These are phyloP conservation scores for Pseudozyma tsukubaensis DNA, from an alignment of 1,284 basidiomycete genomes.

Conservation along the genomic window DNA sequence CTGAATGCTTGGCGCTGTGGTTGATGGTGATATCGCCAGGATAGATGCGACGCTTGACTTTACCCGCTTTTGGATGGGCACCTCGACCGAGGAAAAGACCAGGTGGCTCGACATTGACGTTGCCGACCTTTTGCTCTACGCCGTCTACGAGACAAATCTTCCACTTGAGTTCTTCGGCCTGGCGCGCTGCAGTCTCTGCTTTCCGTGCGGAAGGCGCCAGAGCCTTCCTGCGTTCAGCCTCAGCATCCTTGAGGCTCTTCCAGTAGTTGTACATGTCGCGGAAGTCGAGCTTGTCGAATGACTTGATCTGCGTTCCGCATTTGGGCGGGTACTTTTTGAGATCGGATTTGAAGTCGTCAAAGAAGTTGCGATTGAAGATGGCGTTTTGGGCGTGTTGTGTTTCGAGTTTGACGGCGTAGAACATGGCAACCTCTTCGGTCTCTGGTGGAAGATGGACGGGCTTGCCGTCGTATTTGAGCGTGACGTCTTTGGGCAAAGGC, in stretches of 20 bases:
- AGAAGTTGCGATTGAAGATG: conserved; percentile 95
- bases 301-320: conserved; percentile 80
- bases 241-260: conserved; percentile 74
- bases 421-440: conserved; percentile 95
- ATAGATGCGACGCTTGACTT: conserved; percentile 79
- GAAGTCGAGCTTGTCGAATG: conserved; percentile 90
- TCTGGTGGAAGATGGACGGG: conserved; percentile 82
- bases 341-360: conserved; percentile 85
- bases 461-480: conserved; percentile 94
- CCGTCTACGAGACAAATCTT: conserved; percentile 89
- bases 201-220: conserved; percentile 73
- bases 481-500: conserved; percentile 83
- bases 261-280: conserved; percentile 93
- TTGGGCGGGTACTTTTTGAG: conserved; percentile 82
- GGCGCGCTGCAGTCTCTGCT: conserved; percentile 81
- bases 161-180: conserved; percentile 88
- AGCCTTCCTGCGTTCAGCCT: conserved; percentile 91
- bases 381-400: conserved; percentile 91
- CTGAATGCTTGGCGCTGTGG: conserved; percentile 62
- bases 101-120: conserved; percentile 97
- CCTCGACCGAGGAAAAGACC: conserved; percentile 97
- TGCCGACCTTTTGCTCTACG: conserved; percentile 96
- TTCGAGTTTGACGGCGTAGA: conserved; percentile 92
- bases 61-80: conserved; percentile 97
- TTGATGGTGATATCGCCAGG: conserved; percentile 68